Conservation (phyloP, 495 filamentous ascomycete species). For the Podospora comata region DNA sequence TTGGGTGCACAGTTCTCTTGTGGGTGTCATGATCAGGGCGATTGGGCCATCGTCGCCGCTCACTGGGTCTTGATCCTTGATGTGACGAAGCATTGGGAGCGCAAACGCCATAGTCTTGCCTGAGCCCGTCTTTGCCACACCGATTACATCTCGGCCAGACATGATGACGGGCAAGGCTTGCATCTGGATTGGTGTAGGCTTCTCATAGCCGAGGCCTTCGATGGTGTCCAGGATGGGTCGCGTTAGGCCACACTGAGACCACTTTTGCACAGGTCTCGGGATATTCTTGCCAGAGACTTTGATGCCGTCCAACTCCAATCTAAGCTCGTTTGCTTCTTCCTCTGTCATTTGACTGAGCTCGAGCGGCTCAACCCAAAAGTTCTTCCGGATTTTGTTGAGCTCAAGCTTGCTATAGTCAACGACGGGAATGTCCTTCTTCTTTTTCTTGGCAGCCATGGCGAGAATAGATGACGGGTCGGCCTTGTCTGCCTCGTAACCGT, state of each 20-base stretch:
- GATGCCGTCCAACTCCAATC: constrained; percentile 89
- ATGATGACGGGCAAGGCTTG: constrained; percentile 94
- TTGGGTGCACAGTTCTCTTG: constrained; percentile 89
- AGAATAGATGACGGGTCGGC: constrained; percentile 77
- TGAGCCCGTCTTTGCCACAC: constrained; percentile 97
- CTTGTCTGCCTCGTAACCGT: constrained; percentile 67
- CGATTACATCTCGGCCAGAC: constrained; percentile 94
- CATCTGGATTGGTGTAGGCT: constrained; percentile 87
- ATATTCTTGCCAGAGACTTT: constrained; percentile 82
- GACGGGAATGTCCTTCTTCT: constrained; percentile 91
- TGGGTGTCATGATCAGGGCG: constrained; percentile 86
- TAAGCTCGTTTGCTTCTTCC: constrained; percentile 75
- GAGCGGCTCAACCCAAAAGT: constrained; percentile 87
- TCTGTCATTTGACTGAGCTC: constrained; percentile 83
- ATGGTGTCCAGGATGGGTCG: constrained; percentile 87
- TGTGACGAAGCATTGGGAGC: constrained; percentile 94
- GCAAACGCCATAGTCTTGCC: constrained; percentile 96
- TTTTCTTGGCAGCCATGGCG: constrained; percentile 83
- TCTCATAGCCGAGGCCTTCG: constrained; percentile 75
- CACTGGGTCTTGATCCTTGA: constrained; percentile 88
- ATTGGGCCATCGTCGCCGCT: constrained; percentile 84
- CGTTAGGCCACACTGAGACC: constrained; percentile 90
- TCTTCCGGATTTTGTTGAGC: constrained; percentile 83
- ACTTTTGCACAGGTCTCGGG: constrained; percentile 91
- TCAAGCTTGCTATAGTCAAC: constrained; percentile 82